Conservation (phyloP, 1,139 yeast genomes). For the Saccharomyces hybrid region DNA sequence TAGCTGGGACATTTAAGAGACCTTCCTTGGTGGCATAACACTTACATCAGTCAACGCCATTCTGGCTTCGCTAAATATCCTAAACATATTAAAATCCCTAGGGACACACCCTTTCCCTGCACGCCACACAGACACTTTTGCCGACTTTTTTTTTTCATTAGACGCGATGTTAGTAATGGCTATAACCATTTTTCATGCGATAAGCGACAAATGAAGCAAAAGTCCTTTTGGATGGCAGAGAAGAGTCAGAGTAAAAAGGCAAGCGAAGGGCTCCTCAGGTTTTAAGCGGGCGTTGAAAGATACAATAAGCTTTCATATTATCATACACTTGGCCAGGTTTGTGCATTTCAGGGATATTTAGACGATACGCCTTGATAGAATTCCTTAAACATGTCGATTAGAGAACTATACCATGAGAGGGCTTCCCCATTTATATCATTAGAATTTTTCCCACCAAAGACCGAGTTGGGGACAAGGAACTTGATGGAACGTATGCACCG, state of each 20-base stretch:
- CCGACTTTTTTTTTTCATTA: background rate
- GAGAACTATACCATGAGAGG: slow-evolving; percentile 45
- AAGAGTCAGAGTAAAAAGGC: background rate
- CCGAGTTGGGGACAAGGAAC: slow-evolving; percentile 78
- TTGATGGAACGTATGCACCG: slow-evolving; percentile 78
- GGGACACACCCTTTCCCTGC: background rate
- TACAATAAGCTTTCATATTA: background rate
- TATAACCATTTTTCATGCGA: background rate
- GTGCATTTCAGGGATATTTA: background rate
- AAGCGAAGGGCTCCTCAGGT: background rate
- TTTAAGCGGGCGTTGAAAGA: background rate
- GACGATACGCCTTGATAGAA: background rate
- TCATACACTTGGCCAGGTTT: background rate
- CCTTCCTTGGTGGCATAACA: background rate
- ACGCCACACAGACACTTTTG: background rate
- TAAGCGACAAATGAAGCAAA: background rate
- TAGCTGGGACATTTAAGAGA: slow-evolving; percentile 24
- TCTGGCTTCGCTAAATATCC: background rate
- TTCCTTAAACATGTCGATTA: slow-evolving; percentile 35
- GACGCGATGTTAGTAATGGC: background rate
- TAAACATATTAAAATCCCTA: background rate
- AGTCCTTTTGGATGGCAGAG: background rate
- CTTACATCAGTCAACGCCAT: background rate
- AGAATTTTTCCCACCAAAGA: slow-evolving; percentile 96
- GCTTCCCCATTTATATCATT: slow-evolving; percentile 66